Conservation (phyloP, 805 yeast species). For the Lipomyces mesembrius region DNA sequence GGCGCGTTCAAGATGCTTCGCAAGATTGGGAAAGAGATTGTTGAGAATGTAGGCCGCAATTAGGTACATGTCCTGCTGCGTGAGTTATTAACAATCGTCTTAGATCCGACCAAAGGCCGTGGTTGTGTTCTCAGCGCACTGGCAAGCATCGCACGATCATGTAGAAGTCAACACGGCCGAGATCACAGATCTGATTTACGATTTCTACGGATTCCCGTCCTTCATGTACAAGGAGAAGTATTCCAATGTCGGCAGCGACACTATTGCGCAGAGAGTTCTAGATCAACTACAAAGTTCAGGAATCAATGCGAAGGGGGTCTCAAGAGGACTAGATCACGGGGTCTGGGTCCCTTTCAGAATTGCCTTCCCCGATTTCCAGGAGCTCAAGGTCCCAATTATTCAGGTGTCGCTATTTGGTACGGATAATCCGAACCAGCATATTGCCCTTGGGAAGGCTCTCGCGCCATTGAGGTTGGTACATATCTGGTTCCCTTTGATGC, state of each 20-base stretch:
- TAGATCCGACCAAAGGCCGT: constrained; percentile 65
- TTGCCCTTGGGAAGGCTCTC: constrained; percentile 61
- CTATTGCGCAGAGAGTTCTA: constrained; percentile 54
- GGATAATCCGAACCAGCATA: constrained; percentile 50
- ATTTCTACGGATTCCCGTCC: constrained; percentile 73
- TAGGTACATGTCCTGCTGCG: background rate
- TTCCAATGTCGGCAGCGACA: constrained; percentile 54
- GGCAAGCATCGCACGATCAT: constrained; percentile 54
- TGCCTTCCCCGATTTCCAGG: constrained; percentile 39
- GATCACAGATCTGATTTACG: constrained; percentile 68
- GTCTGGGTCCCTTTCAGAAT: constrained; percentile 59
- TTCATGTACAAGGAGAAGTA: constrained; percentile 67
- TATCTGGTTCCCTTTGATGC: no score
- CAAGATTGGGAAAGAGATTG: constrained; percentile 58
- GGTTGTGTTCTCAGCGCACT: constrained; percentile 75
- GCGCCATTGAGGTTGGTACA: constrained; percentile 43
- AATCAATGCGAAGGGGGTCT: constrained; percentile 51
- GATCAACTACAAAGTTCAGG: constrained; percentile 51
- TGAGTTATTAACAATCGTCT: background rate
- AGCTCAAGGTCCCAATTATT: constrained; percentile 49
- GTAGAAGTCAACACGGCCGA: constrained; percentile 39
- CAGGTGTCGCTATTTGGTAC: constrained; percentile 49
- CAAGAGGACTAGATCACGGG: constrained; percentile 80
- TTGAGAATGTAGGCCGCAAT: constrained; percentile 37
- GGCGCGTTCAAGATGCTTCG: constrained; percentile 63